phyloP scores from a whole-genome alignment of 2,329 filamentous ascomycete species.

The Cercospora sojina region DNA sequence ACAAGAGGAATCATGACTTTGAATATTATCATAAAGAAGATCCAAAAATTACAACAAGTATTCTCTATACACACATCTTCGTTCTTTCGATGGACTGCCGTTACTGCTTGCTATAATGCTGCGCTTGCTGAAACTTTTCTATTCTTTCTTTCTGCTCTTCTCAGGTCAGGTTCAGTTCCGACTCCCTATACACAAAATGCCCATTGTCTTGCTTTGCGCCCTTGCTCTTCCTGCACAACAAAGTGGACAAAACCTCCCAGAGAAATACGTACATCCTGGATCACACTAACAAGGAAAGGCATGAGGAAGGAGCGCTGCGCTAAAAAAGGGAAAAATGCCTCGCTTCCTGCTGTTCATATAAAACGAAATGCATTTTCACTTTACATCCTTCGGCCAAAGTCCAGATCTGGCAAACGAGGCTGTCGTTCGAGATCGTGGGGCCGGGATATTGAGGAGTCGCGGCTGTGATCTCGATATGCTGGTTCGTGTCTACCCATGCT shows the following conservation, averaged over 20 bases:
- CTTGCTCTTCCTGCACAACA: constrained; percentile 1
- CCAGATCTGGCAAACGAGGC: constrained; percentile 34
- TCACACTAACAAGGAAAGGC: neutral
- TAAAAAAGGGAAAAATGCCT: neutral
- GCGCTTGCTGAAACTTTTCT: neutral
- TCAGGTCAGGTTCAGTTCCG: constrained; percentile 5
- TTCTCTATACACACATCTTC: neutral
- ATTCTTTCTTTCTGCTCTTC: neutral
- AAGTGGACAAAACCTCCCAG: neutral
- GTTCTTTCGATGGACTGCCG: constrained; percentile 6
- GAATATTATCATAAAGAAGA: neutral
- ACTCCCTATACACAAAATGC: constrained; percentile 3
- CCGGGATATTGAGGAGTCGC: constrained; percentile 14
- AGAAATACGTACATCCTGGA: neutral
- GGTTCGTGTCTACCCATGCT: constrained; percentile 32
- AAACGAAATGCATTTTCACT: neutral
- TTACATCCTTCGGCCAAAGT: constrained; percentile 26
- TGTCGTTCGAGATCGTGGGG: constrained; percentile 21
- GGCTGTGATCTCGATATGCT: constrained; percentile 19
- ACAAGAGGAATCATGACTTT: neutral
- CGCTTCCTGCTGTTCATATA: constrained; percentile 1
- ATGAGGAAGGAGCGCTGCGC: neutral
- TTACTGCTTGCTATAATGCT: neutral
- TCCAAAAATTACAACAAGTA: neutral
- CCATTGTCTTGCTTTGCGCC: neutral